Percentiles rank a stretch among this genome's conserved stretches.
phyloP scores from a whole-genome alignment of 805 yeast genomes.

The Schwanniomyces yamadae region DNA sequence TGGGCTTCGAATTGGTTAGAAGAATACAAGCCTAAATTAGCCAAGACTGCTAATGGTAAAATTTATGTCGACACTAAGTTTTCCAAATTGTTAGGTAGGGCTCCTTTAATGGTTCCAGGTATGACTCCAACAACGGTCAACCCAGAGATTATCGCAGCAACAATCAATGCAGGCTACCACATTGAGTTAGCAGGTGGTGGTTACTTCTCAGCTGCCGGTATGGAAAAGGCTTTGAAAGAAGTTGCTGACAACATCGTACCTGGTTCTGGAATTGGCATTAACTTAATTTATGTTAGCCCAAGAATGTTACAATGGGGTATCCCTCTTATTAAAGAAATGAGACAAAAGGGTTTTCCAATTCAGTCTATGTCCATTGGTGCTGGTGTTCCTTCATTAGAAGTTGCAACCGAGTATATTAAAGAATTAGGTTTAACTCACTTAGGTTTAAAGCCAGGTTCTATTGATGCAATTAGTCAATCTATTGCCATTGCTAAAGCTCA shows the following conservation, averaged over 20 bases:
- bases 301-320: conserved; percentile 98
- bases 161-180: conserved; percentile 94
- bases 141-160: conserved; percentile 90
- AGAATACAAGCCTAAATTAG: conserved; percentile 83
- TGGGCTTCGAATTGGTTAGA: conserved; percentile 89
- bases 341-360: conserved; percentile 91
- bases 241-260: conserved; percentile 68
- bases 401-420: conserved; percentile 93
- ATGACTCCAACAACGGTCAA: conserved; percentile 98
- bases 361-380: conserved; percentile 98
- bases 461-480: conserved; percentile 85
- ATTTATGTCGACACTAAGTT: conserved; percentile 90
- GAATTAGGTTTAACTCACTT: conserved; percentile 89
- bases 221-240: conserved; percentile 73
- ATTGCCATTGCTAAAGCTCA: conserved; percentile 91
- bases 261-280: conserved; percentile 88
- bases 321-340: conserved; percentile 85
- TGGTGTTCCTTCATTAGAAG: conserved; percentile 98
- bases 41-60: conserved; percentile 69
- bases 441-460: conserved; percentile 97
- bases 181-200: conserved; percentile 99
- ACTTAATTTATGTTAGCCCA: conserved; percentile 94
- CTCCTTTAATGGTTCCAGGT: conserved; percentile 98
- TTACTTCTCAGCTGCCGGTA: conserved; percentile 70
- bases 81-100: conserved; percentile 86